phyloP scores from a whole-genome alignment of 2,329 filamentous ascomycete species.

The Bimuria novae-zelandiae region DNA sequence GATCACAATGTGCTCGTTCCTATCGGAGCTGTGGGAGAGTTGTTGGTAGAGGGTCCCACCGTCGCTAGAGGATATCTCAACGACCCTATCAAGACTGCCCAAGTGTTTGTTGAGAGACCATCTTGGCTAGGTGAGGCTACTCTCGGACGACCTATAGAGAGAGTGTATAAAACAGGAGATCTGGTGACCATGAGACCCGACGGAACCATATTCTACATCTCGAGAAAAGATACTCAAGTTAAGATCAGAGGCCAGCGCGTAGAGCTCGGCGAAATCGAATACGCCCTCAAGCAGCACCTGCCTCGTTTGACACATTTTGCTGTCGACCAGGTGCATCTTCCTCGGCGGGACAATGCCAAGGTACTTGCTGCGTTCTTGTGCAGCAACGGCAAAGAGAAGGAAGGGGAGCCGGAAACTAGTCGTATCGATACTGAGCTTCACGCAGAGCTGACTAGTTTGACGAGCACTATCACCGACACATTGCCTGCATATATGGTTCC shows the following conservation, averaged over 20 bases:
- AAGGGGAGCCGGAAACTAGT: constrained; percentile 25
- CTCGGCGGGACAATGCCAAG: constrained; percentile 26
- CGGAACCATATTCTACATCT: constrained; percentile 12
- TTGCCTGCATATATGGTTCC: constrained; percentile 52
- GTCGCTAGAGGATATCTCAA: constrained; percentile 36
- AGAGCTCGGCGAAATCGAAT: constrained; percentile 53
- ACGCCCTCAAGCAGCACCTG: constrained; percentile 46
- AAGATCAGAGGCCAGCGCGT: constrained; percentile 52
- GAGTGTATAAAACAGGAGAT: constrained; percentile 32
- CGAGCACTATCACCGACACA: constrained; percentile 29
- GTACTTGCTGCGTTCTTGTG: constrained; percentile 37
- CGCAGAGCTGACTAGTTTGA: constrained; percentile 24
- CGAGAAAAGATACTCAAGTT: constrained; percentile 17
- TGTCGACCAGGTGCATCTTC: constrained; percentile 47
- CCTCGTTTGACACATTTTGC: constrained; percentile 45
- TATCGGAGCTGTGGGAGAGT: constrained; percentile 45
- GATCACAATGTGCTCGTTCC: constrained; percentile 18
- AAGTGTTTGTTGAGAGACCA: constrained; percentile 22
- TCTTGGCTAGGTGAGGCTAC: not conserved
- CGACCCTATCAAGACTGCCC: constrained; percentile 28
- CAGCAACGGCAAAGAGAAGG: constrained; percentile 22
- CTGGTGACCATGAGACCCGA: constrained; percentile 12
- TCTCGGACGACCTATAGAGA: not conserved
- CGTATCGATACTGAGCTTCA: constrained; percentile 26
- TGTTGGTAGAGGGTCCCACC: constrained; percentile 61